These are phyloP conservation scores for Apiotrichum akiyoshidainum DNA, from an alignment of 1,284 basidiomycete species.

Conservation along the genomic window DNA sequence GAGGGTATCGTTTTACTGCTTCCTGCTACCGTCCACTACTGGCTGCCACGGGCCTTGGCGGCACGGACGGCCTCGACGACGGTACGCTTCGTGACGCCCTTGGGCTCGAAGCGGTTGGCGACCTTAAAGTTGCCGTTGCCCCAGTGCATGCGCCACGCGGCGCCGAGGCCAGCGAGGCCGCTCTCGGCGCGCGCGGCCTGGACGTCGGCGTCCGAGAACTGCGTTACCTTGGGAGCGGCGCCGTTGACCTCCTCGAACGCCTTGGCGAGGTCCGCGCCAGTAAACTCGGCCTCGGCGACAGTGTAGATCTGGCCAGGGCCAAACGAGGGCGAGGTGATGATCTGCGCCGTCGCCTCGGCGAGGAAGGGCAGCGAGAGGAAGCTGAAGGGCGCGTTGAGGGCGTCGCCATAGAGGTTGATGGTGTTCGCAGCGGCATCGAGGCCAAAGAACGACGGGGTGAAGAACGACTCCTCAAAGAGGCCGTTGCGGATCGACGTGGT, in stretches of 20 bases:
- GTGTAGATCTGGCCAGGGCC: slow-evolving; percentile 9
- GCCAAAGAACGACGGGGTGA: neutral
- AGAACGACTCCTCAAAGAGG: neutral
- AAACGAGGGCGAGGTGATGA: slow-evolving; percentile 1
- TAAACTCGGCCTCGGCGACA: slow-evolving; percentile 9
- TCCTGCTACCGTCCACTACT: too few species aligned
- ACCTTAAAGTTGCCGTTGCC: slow-evolving; percentile 9
- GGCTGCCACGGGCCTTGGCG: too few species aligned
- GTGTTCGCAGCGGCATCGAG: slow-evolving; percentile 1
- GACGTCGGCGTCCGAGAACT: slow-evolving; percentile 4
- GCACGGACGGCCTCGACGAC: slow-evolving; percentile 5
- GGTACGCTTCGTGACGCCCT: slow-evolving; percentile 1
- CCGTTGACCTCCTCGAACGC: slow-evolving; percentile 9
- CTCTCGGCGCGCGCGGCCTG: neutral
- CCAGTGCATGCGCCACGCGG: slow-evolving; percentile 16
- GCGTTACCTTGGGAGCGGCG: neutral
- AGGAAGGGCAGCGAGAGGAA: slow-evolving; percentile 6
- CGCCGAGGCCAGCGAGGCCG: slow-evolving; percentile 5
- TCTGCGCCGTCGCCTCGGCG: slow-evolving; percentile 10
- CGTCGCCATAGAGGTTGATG: slow-evolving; percentile 2
- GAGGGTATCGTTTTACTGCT: too few species aligned
- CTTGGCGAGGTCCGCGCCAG: slow-evolving; percentile 8
- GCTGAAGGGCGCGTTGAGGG: slow-evolving; percentile 2
- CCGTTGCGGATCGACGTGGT: neutral
- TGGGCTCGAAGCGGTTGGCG: slow-evolving; percentile 6